phyloP scores from a whole-genome alignment of 2,329 filamentous ascomycete species.

The Calonectria multiphialidica region DNA sequence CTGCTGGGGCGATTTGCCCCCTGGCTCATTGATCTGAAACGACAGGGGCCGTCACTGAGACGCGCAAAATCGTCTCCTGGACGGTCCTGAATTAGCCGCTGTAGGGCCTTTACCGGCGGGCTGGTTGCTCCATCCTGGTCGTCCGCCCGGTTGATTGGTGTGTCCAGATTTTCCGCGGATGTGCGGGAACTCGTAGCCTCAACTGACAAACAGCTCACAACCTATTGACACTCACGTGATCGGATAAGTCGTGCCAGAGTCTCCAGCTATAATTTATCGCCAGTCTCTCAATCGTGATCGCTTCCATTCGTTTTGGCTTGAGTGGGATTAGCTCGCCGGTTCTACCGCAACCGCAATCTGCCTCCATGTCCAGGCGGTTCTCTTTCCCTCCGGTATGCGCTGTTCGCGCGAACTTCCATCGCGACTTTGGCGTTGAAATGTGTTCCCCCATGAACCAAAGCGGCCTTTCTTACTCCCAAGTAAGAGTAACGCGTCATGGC shows the following conservation, averaged over 20 bases:
- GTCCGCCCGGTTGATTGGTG: background rate
- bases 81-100: background rate
- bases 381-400: too few relatives aligned
- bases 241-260: background rate
- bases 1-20: conserved; percentile 8
- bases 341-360: background rate
- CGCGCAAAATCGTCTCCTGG: background rate
- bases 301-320: background rate
- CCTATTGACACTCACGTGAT: background rate
- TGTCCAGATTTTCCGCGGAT: conserved; percentile 1
- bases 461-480: background rate
- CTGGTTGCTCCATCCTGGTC: background rate
- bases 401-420: too few relatives aligned
- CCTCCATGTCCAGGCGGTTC: too few relatives aligned
- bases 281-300: background rate
- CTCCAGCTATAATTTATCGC: background rate
- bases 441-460: background rate
- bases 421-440: background rate
- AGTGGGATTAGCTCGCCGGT: background rate
- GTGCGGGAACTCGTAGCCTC: background rate
- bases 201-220: background rate
- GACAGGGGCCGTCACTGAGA: background rate
- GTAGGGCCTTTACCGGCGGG: background rate
- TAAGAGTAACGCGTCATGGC: background rate
- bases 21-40: conserved; percentile 12